Evolutionary conservation across 2,329 filamentous ascomycete species (phyloP).

Genomic region (Cladophialophora bantiana): DNA sequence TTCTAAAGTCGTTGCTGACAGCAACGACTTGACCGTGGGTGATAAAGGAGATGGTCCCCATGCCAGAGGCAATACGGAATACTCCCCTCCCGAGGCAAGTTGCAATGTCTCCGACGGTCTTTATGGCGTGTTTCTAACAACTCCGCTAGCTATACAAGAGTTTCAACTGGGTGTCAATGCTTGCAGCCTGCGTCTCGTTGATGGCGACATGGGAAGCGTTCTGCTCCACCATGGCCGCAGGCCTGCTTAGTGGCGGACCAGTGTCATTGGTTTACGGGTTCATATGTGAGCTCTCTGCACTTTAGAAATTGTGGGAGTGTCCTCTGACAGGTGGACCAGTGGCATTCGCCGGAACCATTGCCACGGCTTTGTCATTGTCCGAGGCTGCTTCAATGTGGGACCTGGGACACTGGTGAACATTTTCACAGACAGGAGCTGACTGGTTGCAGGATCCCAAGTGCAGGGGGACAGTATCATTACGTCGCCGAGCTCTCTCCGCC

Average conservation of each 20-base stretch:
- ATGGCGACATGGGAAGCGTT: conserved; percentile 63
- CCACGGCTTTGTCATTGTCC: conserved; percentile 36
- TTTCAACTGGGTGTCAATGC: no score
- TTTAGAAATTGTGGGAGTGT: conserved; percentile 35
- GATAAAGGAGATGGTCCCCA: no score
- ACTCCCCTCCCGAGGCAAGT: no score
- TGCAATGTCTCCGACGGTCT: no score
- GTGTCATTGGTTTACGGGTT: conserved; percentile 41
- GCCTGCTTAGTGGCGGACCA: conserved; percentile 47
- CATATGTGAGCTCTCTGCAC: no score
- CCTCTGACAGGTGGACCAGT: conserved; percentile 35
- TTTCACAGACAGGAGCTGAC: background rate
- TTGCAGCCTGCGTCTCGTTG: conserved; percentile 35
- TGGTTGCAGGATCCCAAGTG: background rate
- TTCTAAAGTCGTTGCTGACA: no score
- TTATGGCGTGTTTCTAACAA: no score
- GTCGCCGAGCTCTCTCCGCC: conserved; percentile 48
- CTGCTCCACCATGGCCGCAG: conserved; percentile 53
- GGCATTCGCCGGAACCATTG: conserved; percentile 32
- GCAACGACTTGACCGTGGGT: no score
- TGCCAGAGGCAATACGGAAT: no score
- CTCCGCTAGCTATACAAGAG: no score
- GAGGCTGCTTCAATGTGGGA: conserved; percentile 43
- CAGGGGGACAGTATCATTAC: conserved; percentile 49
- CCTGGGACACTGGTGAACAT: conserved; percentile 43